Base-by-base conservation (phyloP, 2,329 filamentous ascomycete species). In the Cladosporium sp. region DNA sequence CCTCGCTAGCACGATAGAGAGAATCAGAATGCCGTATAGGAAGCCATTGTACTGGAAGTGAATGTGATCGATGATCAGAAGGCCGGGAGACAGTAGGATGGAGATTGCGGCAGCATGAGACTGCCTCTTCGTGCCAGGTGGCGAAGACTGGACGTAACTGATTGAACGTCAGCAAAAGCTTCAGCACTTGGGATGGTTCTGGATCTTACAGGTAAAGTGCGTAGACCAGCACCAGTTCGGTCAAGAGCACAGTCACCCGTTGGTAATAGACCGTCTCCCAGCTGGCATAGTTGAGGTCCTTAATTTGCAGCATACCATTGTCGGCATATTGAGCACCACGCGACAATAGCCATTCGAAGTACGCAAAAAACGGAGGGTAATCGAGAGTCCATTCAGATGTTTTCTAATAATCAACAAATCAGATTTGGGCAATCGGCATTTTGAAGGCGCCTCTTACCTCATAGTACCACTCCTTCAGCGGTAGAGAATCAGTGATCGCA, bases 361-460 rank as follows among this genome's bases (percentile, higher is more conserved):
- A 91, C 61, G 93, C 93, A 67, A 98, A 98, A 74, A 97, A 96
- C 7, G 93, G 93, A 32, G 93, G 93, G 68, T 98, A 98, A 74
- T 98, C 93, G 66, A 98, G 85, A 0, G 93, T 98, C 93, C 93
- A 98, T 89, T 97, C 89, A 54, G 93, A 98, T 2, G 91, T 95
- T 74, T 91, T 86, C 77, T 85, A 61, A 4, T 28, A 34, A 65
- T 35, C 57, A 63, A 57, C 33, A 52, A 41, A 33, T 48, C 14
- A 49, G 38, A 44, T 19, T 31, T 11, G 14, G 19, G 32, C 5
- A 58, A 35, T 8, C 4, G 34, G 34, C 9, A 34, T 37, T 11
- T 9, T 38, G 35, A 38, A n/a, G n/a, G n/a, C 2, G n/a, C 35
- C 35, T n/a, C 35, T 55, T 66, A 84, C 82, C 73, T 98, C 93